Base-by-base conservation (phyloP, 2,329 filamentous ascomycete genomes). In the Botrytis hyacinthi region DNA sequence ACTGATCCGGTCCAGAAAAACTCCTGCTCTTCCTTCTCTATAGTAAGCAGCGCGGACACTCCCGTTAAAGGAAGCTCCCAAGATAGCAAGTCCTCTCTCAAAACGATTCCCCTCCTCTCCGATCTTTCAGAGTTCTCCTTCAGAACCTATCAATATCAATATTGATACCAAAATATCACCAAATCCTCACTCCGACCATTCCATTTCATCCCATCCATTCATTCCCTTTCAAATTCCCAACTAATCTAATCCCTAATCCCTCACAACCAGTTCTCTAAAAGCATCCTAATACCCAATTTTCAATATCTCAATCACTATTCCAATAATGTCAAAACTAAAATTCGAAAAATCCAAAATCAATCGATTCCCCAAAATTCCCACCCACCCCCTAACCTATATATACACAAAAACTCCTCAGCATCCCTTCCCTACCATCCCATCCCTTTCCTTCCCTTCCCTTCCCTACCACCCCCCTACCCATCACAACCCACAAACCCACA, bases 21-120 rank as follows among this genome's bases (percentile, higher is more conserved):
- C 37, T 16, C 5, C 1, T 54, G 3, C 51, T 54, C 5, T 29
- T 29, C 0, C 51, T 54, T 18, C 51, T n/a, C 12, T 29, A 29
- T n/a, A 18, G 7, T n/a, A 16, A 54, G n/a, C n/a, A 54, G 12
- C 4, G 1, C 26, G 12, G 29, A 4, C 51, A 8, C 6, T 3
- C 6, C 12, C 6, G 26, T 29, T 29, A 6, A 29, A 29, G 6
- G 3, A 4, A 54, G 7, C 18, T 18, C 14, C 48, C 1, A 14
- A 1, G 2, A 51, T 46, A 1, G 4, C 1, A 3, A n/a, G 3
- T 14, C 10, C 26, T n/a, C 48, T n/a, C 48, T 10, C 10, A 5
- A 2, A 14, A 14, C 0, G 1, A 51, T n/a, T 14, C 26, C 22
- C 51, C 51, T 54, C 26, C 14, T 54, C 1, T n/a, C 14, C n/a